Conservation (phyloP, 768 basidiomycete genomes). For the Cystobasidium tubakii region DNA sequence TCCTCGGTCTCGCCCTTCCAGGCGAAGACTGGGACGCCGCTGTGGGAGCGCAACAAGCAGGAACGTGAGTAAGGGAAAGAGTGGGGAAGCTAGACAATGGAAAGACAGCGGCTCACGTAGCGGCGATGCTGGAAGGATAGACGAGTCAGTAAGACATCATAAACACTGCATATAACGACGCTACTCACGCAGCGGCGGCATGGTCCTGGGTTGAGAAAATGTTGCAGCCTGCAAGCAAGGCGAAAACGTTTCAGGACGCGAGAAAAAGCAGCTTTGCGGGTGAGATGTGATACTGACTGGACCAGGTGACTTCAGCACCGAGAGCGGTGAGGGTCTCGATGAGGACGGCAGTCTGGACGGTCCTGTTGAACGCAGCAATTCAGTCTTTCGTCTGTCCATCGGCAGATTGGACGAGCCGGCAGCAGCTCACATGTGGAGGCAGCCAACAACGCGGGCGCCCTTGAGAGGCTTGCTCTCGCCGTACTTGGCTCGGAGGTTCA, state of each 20-base stretch:
- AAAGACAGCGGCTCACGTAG: conserved; percentile 26
- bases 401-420: conserved; percentile 36
- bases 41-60: conserved; percentile 60
- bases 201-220: conserved; percentile 99
- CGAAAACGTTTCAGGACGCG: not conserved
- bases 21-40: conserved; percentile 90
- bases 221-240: conserved; percentile 55
- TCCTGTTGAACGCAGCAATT: conserved; percentile 58
- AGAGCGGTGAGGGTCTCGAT: conserved; percentile 94
- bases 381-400: conserved; percentile 24
- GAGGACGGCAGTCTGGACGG: conserved; percentile 94
- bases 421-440: conserved; percentile 79
- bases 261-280: not conserved
- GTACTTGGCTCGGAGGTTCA: conserved; percentile 60
- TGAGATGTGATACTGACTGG: conserved; percentile 52
- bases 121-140: conserved; percentile 25
- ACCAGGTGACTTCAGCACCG: conserved; percentile 97
- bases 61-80: conserved; percentile 12
- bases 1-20: conserved; percentile 99
- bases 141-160: not conserved
- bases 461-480: conserved; percentile 73
- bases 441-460: conserved; percentile 93
- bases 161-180: no score
- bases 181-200: conserved; percentile 77
- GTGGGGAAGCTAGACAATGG: conserved; percentile 1